A percentile compares a stretch with the other conserved stretches of the same genome.
phyloP scores from a whole-genome alignment of 2,329 filamentous ascomycete genomes.

The Mycosphaerella sp. region DNA sequence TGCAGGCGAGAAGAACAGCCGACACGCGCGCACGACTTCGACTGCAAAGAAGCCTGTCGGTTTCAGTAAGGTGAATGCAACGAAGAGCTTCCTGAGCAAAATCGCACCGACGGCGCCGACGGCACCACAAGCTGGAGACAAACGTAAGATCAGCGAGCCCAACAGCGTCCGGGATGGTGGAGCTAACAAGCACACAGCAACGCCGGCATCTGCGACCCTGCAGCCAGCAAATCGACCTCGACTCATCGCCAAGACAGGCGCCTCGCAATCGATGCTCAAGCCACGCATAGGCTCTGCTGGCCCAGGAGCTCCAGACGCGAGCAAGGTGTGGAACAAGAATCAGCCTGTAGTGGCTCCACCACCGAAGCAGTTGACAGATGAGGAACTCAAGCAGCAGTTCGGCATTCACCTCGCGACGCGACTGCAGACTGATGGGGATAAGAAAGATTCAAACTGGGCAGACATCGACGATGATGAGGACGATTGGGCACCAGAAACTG shows the following conservation, averaged over 20 bases:
- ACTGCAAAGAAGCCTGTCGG: conserved; percentile 63
- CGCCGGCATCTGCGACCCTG: conserved; percentile 39
- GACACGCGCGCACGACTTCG: conserved; percentile 52
- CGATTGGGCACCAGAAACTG: conserved; percentile 77
- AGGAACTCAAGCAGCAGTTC: conserved; percentile 75
- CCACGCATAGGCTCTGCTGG: conserved; percentile 32
- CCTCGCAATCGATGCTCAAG: conserved; percentile 45
- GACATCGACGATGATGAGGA: conserved; percentile 87
- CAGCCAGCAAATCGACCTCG: conserved; percentile 52
- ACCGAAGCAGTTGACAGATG: conserved; percentile 76
- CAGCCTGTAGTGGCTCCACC: conserved; percentile 62
- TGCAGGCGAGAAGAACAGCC: conserved; percentile 46
- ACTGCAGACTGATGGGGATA: conserved; percentile 65
- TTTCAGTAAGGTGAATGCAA: conserved; percentile 81
- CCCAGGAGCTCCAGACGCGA: conserved; percentile 57
- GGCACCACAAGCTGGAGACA: conserved; percentile 48
- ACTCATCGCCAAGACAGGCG: conserved; percentile 68
- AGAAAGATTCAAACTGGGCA: conserved; percentile 77
- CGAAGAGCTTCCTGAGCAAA: conserved; percentile 79
- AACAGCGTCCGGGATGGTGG: not conserved
- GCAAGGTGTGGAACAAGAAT: conserved; percentile 84
- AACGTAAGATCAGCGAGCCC: conserved; percentile 36
- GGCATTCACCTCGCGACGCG: conserved; percentile 79
- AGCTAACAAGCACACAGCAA: conserved; percentile 35
- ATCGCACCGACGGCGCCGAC: conserved; percentile 48